Conservation (phyloP, 495 filamentous ascomycete species). For the Penicillium bialowiezense region DNA sequence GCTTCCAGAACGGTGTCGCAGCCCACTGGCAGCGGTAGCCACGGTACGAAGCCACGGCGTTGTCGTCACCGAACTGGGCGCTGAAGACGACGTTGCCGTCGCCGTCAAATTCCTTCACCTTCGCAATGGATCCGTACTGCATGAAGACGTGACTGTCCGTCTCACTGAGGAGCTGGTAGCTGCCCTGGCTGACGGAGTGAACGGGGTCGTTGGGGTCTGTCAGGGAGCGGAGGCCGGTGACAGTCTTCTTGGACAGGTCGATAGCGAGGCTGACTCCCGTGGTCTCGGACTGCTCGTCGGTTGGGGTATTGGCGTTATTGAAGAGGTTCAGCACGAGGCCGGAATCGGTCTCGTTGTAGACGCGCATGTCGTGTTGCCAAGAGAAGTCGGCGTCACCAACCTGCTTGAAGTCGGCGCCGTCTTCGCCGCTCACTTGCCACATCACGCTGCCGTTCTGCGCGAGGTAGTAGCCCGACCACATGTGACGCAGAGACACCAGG, state of each 20-base stretch:
- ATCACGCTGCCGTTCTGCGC: slow-evolving; percentile 34
- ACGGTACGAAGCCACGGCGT: slow-evolving; percentile 40
- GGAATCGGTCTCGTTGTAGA: slow-evolving; percentile 33
- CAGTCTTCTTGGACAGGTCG: slow-evolving; percentile 38
- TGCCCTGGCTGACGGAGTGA: slow-evolving; percentile 46
- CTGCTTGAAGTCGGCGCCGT: slow-evolving; percentile 40
- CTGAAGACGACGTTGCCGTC: slow-evolving; percentile 31
- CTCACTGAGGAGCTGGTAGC: slow-evolving; percentile 38
- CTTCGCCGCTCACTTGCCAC: slow-evolving; percentile 40
- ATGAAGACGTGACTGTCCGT: slow-evolving; percentile 40
- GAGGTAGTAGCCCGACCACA: slow-evolving; percentile 36
- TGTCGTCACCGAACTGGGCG: slow-evolving; percentile 36
- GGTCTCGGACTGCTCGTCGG: slow-evolving; percentile 24
- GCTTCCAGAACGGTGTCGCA: slow-evolving; percentile 36
- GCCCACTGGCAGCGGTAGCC: slow-evolving; percentile 41
- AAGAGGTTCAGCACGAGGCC: slow-evolving; percentile 28
- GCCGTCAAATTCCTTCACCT: slow-evolving; percentile 46
- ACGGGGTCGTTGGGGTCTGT: slow-evolving; percentile 33
- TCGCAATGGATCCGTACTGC: slow-evolving; percentile 48
- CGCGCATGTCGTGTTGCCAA: slow-evolving; percentile 44
- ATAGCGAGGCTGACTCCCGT: slow-evolving; percentile 40
- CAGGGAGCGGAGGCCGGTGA: slow-evolving; percentile 31
- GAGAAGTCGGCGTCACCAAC: slow-evolving; percentile 39
- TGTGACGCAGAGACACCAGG: slow-evolving; percentile 36
- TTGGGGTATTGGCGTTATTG: slow-evolving; percentile 36